Evolutionary conservation across 2,329 filamentous ascomycete genomes (phyloP).

Genomic region (Cercospora beticola): DNA sequence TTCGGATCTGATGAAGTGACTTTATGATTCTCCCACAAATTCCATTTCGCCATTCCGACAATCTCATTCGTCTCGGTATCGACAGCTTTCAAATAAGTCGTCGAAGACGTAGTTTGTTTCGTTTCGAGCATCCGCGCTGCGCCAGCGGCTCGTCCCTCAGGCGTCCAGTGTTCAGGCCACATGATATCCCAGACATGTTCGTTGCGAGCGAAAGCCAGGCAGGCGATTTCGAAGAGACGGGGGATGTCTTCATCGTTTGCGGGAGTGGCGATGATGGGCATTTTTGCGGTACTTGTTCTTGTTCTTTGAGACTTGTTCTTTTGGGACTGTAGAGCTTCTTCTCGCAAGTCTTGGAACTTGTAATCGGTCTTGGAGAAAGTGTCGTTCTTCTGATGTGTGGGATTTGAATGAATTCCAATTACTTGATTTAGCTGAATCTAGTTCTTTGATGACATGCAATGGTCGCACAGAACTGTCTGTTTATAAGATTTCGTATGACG

Average conservation of each 20-base stretch:
- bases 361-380: no score
- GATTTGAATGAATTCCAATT: no score
- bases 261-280: conserved; percentile 13
- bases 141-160: conserved; percentile 28
- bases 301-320: background rate
- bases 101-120: conserved; percentile 27
- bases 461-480: background rate
- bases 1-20: conserved; percentile 10
- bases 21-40: conserved; percentile 28
- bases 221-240: conserved; percentile 34
- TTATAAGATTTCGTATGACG: background rate
- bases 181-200: conserved; percentile 33
- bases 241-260: conserved; percentile 35
- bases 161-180: conserved; percentile 32
- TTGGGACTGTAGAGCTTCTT: no score
- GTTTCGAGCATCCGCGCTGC: conserved; percentile 27
- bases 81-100: conserved; percentile 35
- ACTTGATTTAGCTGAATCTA: background rate
- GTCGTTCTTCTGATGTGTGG: no score
- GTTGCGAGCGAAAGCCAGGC: conserved; percentile 32
- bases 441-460: background rate
- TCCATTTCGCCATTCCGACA: conserved; percentile 38
- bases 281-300: background rate
- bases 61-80: conserved; percentile 30
- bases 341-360: no score